Percentiles rank a stretch among this genome's conserved stretches.
These are phyloP conservation scores for Zymoseptoria tritici DNA, from an alignment of 2,329 filamentous ascomycete genomes.

Conservation along the genomic window DNA sequence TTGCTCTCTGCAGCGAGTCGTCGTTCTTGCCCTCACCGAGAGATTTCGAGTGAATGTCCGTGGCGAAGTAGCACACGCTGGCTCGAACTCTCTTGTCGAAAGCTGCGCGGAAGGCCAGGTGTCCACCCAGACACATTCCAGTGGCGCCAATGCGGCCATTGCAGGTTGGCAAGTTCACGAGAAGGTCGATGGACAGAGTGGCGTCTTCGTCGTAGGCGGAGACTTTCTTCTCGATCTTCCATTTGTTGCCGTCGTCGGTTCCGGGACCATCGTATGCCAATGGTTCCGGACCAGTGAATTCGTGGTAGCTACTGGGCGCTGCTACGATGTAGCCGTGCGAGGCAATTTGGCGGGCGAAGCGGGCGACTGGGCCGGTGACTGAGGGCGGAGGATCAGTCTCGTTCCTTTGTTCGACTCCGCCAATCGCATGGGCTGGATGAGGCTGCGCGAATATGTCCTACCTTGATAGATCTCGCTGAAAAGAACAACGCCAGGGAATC, in stretches of 20 bases:
- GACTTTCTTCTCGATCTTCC: conserved; percentile 73
- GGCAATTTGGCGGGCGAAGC: conserved; percentile 86
- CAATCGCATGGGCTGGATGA: no score
- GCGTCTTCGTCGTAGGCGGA: conserved; percentile 68
- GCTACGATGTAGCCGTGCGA: conserved; percentile 90
- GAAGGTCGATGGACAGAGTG: conserved; percentile 35
- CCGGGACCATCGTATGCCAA: conserved; percentile 80
- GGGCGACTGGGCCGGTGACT: conserved; percentile 85
- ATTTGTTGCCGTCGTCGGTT: conserved; percentile 79
- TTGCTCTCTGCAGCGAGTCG: conserved; percentile 48
- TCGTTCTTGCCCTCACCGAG: conserved; percentile 63
- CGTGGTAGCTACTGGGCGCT: conserved; percentile 84
- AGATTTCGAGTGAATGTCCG: conserved; percentile 74
- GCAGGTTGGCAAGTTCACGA: conserved; percentile 43
- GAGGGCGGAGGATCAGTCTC: no score
- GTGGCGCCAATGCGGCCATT: conserved; percentile 48
- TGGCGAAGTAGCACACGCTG: conserved; percentile 83
- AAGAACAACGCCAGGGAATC: conserved; percentile 76
- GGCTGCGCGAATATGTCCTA: no score
- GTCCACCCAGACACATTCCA: conserved; percentile 90
- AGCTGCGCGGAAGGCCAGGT: conserved; percentile 66
- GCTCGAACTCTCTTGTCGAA: conserved; percentile 71
- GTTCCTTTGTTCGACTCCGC: no score
- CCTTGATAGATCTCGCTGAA: conserved; percentile 97
- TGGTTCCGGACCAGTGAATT: conserved; percentile 79